phyloP scores from a whole-genome alignment of 2,329 filamentous ascomycete species.

The Epichloe bromicola region DNA sequence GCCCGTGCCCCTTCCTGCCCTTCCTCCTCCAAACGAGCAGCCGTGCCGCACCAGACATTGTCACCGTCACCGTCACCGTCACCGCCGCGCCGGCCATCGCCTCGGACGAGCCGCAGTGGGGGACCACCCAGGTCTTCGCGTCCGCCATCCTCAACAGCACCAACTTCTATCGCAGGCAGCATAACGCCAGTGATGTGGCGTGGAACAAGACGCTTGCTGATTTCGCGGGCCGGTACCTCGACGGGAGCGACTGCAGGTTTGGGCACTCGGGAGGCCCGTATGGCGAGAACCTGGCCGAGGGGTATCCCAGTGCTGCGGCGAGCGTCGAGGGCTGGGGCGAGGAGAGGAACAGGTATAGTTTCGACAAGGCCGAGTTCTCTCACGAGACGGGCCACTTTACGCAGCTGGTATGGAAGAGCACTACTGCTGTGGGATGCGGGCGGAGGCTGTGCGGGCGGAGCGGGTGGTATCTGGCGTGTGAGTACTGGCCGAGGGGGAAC shows the following conservation, averaged over 20 bases:
- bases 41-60: not conserved
- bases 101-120: slow-evolving; percentile 4
- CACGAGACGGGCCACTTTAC: slow-evolving; percentile 14
- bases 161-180: slow-evolving; percentile 50
- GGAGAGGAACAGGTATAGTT: slow-evolving; percentile 8
- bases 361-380: slow-evolving; percentile 1
- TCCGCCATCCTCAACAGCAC: slow-evolving; percentile 50
- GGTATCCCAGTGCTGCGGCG: not conserved
- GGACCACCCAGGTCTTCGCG: slow-evolving; percentile 21
- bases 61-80: slow-evolving; percentile 4
- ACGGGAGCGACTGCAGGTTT: slow-evolving; percentile 30
- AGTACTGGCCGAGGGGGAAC: slow-evolving; percentile 58
- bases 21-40: not conserved
- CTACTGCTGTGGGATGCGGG: slow-evolving; percentile 14
- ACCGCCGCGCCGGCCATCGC: slow-evolving; percentile 1
- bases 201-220: slow-evolving; percentile 54
- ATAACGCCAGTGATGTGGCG: slow-evolving; percentile 42
- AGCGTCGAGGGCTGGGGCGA: slow-evolving; percentile 7
- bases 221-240: slow-evolving; percentile 40
- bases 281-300: slow-evolving; percentile 6
- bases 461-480: slow-evolving; percentile 56
- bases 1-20: not conserved
- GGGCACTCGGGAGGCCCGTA: slow-evolving; percentile 48
- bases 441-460: slow-evolving; percentile 16
- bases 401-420: slow-evolving; percentile 19